Base-by-base conservation (phyloP, 208 protist genomes). In the Acanthamoeba polyphaga region DNA sequence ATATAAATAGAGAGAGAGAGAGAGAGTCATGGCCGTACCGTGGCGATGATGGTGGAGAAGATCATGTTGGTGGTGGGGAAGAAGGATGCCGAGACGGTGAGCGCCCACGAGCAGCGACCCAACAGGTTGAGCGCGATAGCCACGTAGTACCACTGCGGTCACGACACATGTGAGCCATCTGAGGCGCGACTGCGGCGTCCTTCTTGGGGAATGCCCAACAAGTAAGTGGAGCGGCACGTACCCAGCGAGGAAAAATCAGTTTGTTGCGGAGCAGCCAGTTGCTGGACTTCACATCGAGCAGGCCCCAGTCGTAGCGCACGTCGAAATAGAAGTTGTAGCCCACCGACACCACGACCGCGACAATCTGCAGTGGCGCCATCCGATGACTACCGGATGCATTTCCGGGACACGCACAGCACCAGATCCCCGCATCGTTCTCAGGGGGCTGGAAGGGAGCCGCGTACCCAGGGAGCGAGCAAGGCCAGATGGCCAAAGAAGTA, bases 91-190 rank as follows among this genome's bases (percentile, higher is more conserved):
- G 76, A 96, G 34, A 96, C 91, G 22, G 96, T 96, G 22, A 97
- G 68, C 3, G 91, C 95, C 96, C 96, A 97, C 51, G 94, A 92
- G 13, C 94, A 49, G 82, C 96, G 94, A 22, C 96, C 68, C 22
- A 96, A n/a, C 13, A 96, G 76, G 58, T 97, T 96, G 64, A 43
- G 49, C n/a, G 95, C 46, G 17, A 97, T 97, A 15, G 96, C 96
- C 29, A 95, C 32, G 60, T 97, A 97, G 38, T 97, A 97, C 0
- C 96, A 82, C 82, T 95, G 32, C 17, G 3, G 29, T 3, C 13
- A 38, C 19, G 9, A 32, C 29, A 72, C 9, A 62, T 24, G 55
- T 62, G 10, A 7, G 10, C 43, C 1, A 32, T 32, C 13, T 78
- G 3, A 10, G 10, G 12, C 6, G 10, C 3, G 27, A 10, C 34